phyloP scores from a whole-genome alignment of 2,329 filamentous ascomycete genomes.

The Sclerotinia subarctica region DNA sequence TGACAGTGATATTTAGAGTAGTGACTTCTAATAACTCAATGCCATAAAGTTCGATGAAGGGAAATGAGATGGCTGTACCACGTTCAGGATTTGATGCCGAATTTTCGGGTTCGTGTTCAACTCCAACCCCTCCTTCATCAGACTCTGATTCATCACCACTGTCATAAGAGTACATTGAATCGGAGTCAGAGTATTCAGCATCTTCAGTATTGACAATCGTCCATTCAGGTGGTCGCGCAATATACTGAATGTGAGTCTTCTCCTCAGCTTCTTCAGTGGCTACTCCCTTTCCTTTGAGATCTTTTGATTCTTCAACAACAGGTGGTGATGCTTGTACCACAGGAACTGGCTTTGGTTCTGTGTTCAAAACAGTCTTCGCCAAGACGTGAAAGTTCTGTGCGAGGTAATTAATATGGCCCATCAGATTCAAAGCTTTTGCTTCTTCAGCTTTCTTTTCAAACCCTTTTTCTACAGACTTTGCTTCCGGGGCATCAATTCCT shows the following conservation, averaged over 20 bases:
- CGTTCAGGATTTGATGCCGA: conserved; percentile 47
- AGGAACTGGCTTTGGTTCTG: conserved; percentile 22
- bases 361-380: conserved; percentile 51
- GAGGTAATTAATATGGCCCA: conserved; percentile 73
- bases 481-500: conserved; percentile 58
- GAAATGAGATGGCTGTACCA: conserved; percentile 77
- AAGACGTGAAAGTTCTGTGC: conserved; percentile 67
- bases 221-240: conserved; percentile 79
- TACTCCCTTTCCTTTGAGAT: conserved; percentile 24
- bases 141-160: conserved; percentile 34
- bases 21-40: conserved; percentile 72
- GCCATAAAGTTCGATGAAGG: conserved; percentile 70
- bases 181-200: conserved; percentile 45
- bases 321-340: conserved; percentile 6
- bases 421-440: conserved; percentile 59
- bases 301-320: background rate
- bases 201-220: conserved; percentile 41
- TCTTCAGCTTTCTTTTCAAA: conserved; percentile 59
- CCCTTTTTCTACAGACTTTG: conserved; percentile 59
- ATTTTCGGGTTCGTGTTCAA: conserved; percentile 39
- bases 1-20: conserved; percentile 65
- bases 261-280: conserved; percentile 41
- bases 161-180: conserved; percentile 46
- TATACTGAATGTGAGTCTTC: conserved; percentile 65
- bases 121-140: conserved; percentile 45